A percentile compares a stretch with the other conserved stretches of the same genome.
Evolutionary conservation across 148 eudicot genomes (phyloP).

Genomic region (Silene conica): DNA sequence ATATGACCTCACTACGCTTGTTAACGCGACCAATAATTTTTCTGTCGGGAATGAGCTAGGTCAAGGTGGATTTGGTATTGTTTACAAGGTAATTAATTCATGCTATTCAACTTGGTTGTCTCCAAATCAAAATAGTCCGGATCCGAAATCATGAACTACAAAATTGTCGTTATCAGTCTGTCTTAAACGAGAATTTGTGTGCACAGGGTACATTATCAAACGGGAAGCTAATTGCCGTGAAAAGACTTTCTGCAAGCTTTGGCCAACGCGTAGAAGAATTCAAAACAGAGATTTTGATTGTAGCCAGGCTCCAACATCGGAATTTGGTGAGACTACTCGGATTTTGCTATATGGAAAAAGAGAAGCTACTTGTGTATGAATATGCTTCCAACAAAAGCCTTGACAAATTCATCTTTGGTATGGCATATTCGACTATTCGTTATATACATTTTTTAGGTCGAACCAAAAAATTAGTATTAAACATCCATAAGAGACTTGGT

Average conservation of each 20-base stretch:
- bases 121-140: not conserved
- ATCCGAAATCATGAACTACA: not conserved
- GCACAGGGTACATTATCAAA: slow-evolving; percentile 21
- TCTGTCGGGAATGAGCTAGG: slow-evolving; percentile 19
- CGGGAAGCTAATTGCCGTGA: slow-evolving; percentile 30
- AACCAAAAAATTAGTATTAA: too few species aligned
- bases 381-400: slow-evolving; percentile 31
- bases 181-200: not conserved
- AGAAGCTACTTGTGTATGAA: slow-evolving; percentile 33
- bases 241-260: slow-evolving; percentile 23
- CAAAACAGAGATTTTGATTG: slow-evolving; percentile 23
- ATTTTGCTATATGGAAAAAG: slow-evolving; percentile 23
- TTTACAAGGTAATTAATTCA: slow-evolving; percentile 19
- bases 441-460: not conserved
- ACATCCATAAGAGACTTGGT: too few species aligned
- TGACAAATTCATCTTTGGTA: slow-evolving; percentile 27
- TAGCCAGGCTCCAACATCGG: slow-evolving; percentile 32
- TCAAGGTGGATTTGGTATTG: slow-evolving; percentile 27
- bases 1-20: slow-evolving; percentile 17
- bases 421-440: not conserved
- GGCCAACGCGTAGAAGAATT: slow-evolving; percentile 28
- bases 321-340: slow-evolving; percentile 31
- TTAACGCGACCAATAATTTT: slow-evolving; percentile 15
- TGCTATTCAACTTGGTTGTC: not conserved
- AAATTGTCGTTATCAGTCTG: not conserved